Conservation (phyloP, 2,329 filamentous ascomycete species). For the Zymoseptoria brevis region DNA sequence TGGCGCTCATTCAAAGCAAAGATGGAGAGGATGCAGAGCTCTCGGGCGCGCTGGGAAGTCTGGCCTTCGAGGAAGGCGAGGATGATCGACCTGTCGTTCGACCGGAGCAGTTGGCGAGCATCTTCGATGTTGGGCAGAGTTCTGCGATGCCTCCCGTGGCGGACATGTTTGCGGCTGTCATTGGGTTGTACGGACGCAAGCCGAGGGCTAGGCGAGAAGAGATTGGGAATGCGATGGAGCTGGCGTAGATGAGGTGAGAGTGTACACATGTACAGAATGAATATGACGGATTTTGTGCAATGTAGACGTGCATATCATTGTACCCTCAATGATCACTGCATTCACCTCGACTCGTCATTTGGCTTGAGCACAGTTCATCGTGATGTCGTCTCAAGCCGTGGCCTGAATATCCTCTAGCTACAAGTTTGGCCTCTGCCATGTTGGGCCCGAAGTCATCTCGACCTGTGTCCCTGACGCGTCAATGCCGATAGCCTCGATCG, state of each 20-base stretch:
- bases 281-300: neutral
- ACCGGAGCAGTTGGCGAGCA: slow-evolving; percentile 58
- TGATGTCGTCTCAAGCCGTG: too few species aligned
- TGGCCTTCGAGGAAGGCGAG: slow-evolving; percentile 31
- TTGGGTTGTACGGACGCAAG: slow-evolving; percentile 55
- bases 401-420: too few species aligned
- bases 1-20: slow-evolving; percentile 4
- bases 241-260: neutral
- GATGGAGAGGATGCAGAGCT: slow-evolving; percentile 8
- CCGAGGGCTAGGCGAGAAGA: slow-evolving; percentile 26
- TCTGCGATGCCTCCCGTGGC: slow-evolving; percentile 64
- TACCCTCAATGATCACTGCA: too few species aligned
- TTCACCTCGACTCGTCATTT: too few species aligned
- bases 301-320: neutral
- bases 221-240: slow-evolving; percentile 4
- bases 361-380: too few species aligned
- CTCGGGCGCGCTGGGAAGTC: slow-evolving; percentile 3
- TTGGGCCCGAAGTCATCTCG: too few species aligned
- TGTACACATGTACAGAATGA: neutral
- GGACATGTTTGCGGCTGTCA: slow-evolving; percentile 68
- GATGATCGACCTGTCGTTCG: slow-evolving; percentile 55
- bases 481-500: too few species aligned
- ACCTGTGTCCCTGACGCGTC: too few species aligned
- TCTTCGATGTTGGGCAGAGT: slow-evolving; percentile 62
- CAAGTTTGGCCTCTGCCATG: too few species aligned